Base-by-base conservation (phyloP, 2,329 filamentous ascomycete species). In the Ascochyta lentis region DNA sequence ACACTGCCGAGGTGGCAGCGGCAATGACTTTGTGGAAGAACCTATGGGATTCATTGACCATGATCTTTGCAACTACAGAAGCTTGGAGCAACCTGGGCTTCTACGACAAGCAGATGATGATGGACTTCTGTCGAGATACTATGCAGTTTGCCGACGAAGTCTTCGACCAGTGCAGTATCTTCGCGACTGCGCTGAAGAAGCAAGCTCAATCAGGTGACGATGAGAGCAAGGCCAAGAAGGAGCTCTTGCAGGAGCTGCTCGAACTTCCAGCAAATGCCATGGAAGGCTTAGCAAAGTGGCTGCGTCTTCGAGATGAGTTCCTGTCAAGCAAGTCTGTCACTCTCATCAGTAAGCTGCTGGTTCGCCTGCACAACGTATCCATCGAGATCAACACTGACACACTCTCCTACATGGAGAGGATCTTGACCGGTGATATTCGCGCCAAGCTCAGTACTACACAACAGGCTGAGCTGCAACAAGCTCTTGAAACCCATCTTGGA, bases 141-240 rank as follows among this genome's bases (percentile, higher is more conserved):
- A 99, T 99, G 86, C 92, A 98, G 67, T 90, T 96, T 69, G 93
- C 94, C 0, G 91, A 96, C 69, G 84, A 85, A 33, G 83, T 96
- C 1, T 90, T 98, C 69, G 88, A 91, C 37, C 88, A 96, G 65
- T 95, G 96, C 72, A 88, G 87, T 46, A 84, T 97, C 55, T 87
- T 99, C 60, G 86, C 91, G 2, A 89, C 88, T 41, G 89, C 90
- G 12, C 75, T 92, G 53, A 78, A 78, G 35, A 78, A 79, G 39
- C 64, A 69, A 12, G 61, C 61, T 8, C 55, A 57, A 5, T 65
- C 65, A 13, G 56, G 60, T 47, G 77, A 78, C 23, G 77, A 79
- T 50, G 72, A 70, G 8, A 72, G 68, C 12, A 49, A 41, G 13
- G 75, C 71, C 26, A 68, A 68, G 24, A 72, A 70, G 22, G 68